These are phyloP conservation scores for Aspergillus sp. DNA, from an alignment of 2,329 filamentous ascomycete species.

Conservation along the genomic window DNA sequence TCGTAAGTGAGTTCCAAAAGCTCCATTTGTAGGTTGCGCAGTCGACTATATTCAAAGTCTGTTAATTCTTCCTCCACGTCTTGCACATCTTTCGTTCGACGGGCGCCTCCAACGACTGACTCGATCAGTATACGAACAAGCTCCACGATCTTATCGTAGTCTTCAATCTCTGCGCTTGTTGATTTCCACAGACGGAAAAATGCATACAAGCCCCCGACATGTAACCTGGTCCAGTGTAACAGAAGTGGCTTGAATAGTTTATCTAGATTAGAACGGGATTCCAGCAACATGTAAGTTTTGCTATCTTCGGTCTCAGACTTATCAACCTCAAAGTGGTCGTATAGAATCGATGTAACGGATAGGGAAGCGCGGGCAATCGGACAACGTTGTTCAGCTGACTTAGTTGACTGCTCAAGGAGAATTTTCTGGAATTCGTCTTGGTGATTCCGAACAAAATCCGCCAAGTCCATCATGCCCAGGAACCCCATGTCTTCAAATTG, in stretches of 20 bases:
- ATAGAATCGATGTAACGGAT: slow-evolving; percentile 81
- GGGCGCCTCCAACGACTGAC: slow-evolving; percentile 79
- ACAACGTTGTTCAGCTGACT: slow-evolving; percentile 70
- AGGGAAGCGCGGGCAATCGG: slow-evolving; percentile 85
- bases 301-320: slow-evolving; percentile 76
- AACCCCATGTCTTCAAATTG: slow-evolving; percentile 88
- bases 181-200: slow-evolving; percentile 93
- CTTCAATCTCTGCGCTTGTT: slow-evolving; percentile 77
- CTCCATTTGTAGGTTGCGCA: slow-evolving; percentile 91
- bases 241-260: slow-evolving; percentile 82
- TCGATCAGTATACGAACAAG: slow-evolving; percentile 86
- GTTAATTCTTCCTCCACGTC: slow-evolving; percentile 87
- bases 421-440: slow-evolving; percentile 92
- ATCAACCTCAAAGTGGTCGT: slow-evolving; percentile 94
- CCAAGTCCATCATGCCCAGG: slow-evolving; percentile 94
- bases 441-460: slow-evolving; percentile 88
- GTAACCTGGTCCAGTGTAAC: slow-evolving; percentile 88
- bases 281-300: slow-evolving; percentile 71
- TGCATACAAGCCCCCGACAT: slow-evolving; percentile 79
- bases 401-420: slow-evolving; percentile 81
- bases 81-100: slow-evolving; percentile 76
- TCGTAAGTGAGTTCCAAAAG: slow-evolving; percentile 88
- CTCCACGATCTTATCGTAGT: slow-evolving; percentile 92
- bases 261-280: slow-evolving; percentile 76
- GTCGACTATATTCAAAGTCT: slow-evolving; percentile 74